Conservation (phyloP, 495 filamentous ascomycete species). For the Monascus purpureus region DNA sequence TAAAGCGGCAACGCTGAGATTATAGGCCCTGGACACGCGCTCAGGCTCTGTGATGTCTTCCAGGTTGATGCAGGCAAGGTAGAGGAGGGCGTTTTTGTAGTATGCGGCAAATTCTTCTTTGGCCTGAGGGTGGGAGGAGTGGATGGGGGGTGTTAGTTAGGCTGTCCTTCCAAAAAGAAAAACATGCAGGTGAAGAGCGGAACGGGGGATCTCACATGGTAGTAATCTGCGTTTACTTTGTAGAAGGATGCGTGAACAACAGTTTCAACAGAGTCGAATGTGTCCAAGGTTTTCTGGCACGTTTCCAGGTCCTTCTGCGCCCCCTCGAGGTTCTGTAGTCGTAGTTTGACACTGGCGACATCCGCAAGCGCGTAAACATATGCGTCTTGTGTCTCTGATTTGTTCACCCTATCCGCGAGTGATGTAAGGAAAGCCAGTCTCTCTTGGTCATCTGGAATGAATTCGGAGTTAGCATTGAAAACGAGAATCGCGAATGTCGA, state of each 20-base stretch:
- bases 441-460: conserved; percentile 65
- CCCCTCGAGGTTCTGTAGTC: conserved; percentile 57
- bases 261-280: conserved; percentile 89
- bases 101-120: conserved; percentile 87
- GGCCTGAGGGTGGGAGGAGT: conserved; percentile 24
- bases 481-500: background rate
- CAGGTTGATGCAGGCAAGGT: conserved; percentile 91
- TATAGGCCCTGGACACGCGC: conserved; percentile 70
- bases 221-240: conserved; percentile 87
- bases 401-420: conserved; percentile 78
- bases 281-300: conserved; percentile 76
- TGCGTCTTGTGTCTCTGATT: conserved; percentile 86
- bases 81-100: conserved; percentile 95
- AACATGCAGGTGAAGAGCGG: no score
- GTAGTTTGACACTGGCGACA: conserved; percentile 77
- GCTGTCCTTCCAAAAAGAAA: no score
- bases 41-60: conserved; percentile 55
- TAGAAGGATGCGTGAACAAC: conserved; percentile 97
- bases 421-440: conserved; percentile 74
- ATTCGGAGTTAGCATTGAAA: background rate
- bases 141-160: conserved; percentile 2
- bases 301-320: conserved; percentile 75
- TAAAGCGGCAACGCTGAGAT: conserved; percentile 82
- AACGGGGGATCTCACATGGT: conserved; percentile 58
- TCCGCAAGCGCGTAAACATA: conserved; percentile 87